Conservation (phyloP, 768 basidiomycete genomes). For the Mycena maculata region DNA sequence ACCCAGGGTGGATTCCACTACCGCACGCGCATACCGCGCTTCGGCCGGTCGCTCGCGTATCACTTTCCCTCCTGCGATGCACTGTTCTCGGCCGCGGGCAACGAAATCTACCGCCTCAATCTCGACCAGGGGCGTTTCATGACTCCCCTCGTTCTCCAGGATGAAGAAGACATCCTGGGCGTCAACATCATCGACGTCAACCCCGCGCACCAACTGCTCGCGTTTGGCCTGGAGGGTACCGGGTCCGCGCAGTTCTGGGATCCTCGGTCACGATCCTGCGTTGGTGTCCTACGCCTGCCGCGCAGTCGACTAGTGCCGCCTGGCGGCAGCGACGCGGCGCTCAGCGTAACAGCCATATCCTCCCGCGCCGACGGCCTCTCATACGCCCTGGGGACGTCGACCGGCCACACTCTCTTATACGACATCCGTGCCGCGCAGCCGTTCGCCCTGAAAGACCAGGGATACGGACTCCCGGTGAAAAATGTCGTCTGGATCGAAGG, state of each 20-base stretch:
- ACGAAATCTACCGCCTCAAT: slow-evolving; percentile 92
- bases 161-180: slow-evolving; percentile 72
- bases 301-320: slow-evolving; percentile 60
- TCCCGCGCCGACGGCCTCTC: slow-evolving; percentile 91
- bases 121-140: slow-evolving; percentile 96
- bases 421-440: slow-evolving; percentile 89
- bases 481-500: slow-evolving; percentile 92
- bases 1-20: slow-evolving; percentile 95
- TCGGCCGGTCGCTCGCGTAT: slow-evolving; percentile 92
- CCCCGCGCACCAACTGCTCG: slow-evolving; percentile 88
- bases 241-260: slow-evolving; percentile 98
- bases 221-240: slow-evolving; percentile 89
- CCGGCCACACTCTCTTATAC: slow-evolving; percentile 94
- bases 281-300: slow-evolving; percentile 77
- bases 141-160: slow-evolving; percentile 75
- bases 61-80: slow-evolving; percentile 95
- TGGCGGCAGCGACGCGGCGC: slow-evolving; percentile 44
- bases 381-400: slow-evolving; percentile 94
- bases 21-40: slow-evolving; percentile 92
- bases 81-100: slow-evolving; percentile 84
- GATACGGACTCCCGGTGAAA: slow-evolving; percentile 92
- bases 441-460: slow-evolving; percentile 94
- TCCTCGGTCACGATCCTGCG: slow-evolving; percentile 80
- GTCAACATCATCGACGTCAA: slow-evolving; percentile 95
- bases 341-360: slow-evolving; percentile 87